Conservation (phyloP, 306 rosid species). For the Vigna nakashimae region DNA sequence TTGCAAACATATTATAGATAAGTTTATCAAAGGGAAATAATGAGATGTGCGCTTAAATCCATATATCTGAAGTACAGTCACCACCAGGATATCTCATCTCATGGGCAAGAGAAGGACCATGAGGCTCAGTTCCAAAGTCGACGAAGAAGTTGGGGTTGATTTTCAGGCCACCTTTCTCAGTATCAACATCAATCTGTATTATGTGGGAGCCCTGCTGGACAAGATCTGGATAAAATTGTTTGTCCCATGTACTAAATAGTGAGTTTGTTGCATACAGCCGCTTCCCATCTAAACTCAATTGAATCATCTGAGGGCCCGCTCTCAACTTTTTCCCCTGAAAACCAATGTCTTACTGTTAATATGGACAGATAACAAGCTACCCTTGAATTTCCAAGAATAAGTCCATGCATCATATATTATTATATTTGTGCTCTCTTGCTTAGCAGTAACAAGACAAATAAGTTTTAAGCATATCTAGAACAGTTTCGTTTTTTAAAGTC, state of each 20-base stretch:
- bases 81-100: slow-evolving; percentile 99
- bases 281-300: slow-evolving; percentile 88
- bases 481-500: background rate
- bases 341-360: background rate
- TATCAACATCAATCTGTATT: slow-evolving; percentile 80
- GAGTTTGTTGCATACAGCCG: slow-evolving; percentile 90
- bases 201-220: slow-evolving; percentile 84
- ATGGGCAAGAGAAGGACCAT: slow-evolving; percentile 95
- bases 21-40: background rate
- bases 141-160: slow-evolving; percentile 82
- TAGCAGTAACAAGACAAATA: too few species aligned
- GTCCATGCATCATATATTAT: too few species aligned
- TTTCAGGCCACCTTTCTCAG: slow-evolving; percentile 77
- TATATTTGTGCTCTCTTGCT: too few species aligned
- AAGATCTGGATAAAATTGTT: slow-evolving; percentile 81
- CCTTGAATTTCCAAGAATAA: background rate
- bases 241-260: slow-evolving; percentile 87
- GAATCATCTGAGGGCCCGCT: slow-evolving; percentile 97
- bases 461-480: background rate
- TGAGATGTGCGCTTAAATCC: slow-evolving; percentile 55
- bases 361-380: slow-evolving; percentile 3
- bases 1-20: background rate
- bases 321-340: slow-evolving; percentile 79
- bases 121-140: slow-evolving; percentile 90
- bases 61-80: slow-evolving; percentile 94